Evolutionary conservation across 106 monocot genomes (phyloP), one percentile per base, ranked within the genome.

Genomic region (Narthecium ossifragum): DNA sequence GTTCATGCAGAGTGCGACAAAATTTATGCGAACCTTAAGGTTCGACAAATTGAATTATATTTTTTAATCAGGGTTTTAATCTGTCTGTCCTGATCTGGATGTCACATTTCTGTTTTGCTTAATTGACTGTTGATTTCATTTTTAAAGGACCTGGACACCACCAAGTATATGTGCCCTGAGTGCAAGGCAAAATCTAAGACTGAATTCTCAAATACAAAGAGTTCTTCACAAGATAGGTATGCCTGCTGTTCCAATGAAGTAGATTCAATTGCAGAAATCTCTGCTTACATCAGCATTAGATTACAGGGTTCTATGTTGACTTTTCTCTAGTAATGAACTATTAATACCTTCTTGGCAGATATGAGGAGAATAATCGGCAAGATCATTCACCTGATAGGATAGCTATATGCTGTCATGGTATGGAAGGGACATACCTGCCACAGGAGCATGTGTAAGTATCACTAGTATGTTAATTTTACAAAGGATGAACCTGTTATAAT

Each of bases 1-100:
- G 72, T 89, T 66, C 96, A 98, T 65, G 70, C 74, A 28, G 91
- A 90, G 62, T 98, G 91, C 57, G 78, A 75, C 48, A 84, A 62
- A 53, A 71, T 71, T 22, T 54, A 61, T 40, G 63, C 58, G 32
- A 80, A 68, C 46, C 53, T 71, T 41, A 70, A 91, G 86, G 96
- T 98, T 41, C 63, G 57, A 9, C 21, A 8, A n/a, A n/a, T n/a
- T n/a, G 18, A 34, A 58, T 31, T 7, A 4, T 43, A 3, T 10
- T 43, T 43, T 18, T 17, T 43, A 43, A 13, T 3, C 12, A 4
- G 18, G 14, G 43, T 18, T 43, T 1, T 43, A n/a, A n/a, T n/a
- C n/a, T n/a, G n/a, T 43, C 12, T 0, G 5, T 1, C 14, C 4
- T 43, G 14, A 2, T 0, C 43, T 43, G 18, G 11, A 13, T 13